Evolutionary conservation across 495 filamentous ascomycete species (phyloP).

Genomic region (Penicillium chermesinum): DNA sequence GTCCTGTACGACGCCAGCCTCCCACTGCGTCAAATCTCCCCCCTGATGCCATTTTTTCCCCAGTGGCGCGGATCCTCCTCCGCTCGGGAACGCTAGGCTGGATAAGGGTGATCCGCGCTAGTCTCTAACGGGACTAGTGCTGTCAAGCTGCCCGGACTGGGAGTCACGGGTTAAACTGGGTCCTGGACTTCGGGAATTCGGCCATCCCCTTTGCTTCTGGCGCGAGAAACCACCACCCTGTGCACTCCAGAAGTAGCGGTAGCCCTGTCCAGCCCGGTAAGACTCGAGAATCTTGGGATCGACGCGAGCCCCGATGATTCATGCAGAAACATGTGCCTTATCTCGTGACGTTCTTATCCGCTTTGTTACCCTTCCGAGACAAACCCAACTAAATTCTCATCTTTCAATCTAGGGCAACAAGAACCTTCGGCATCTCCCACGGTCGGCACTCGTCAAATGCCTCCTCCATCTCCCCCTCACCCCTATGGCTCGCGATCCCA

Average conservation of each 20-base stretch:
- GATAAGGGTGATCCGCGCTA: slow-evolving; percentile 9
- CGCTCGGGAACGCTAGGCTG: slow-evolving; percentile 39
- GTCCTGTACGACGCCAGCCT: background rate
- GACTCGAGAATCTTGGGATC: background rate
- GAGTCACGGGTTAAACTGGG: slow-evolving; percentile 40
- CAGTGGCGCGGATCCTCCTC: slow-evolving; percentile 37
- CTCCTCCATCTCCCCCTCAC: slow-evolving; percentile 56
- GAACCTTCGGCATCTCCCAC: slow-evolving; percentile 42
- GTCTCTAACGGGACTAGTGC: slow-evolving; percentile 24
- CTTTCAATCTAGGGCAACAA: slow-evolving; percentile 22
- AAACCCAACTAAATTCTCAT: background rate
- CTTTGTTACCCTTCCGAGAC: background rate
- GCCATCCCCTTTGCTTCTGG: slow-evolving; percentile 11
- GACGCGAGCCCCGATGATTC: background rate
- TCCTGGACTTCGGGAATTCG: slow-evolving; percentile 10
- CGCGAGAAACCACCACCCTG: slow-evolving; percentile 35
- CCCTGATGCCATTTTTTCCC: slow-evolving; percentile 23
- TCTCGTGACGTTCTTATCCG: no score
- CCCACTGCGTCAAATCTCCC: background rate
- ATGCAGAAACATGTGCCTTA: no score
- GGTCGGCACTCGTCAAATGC: slow-evolving; percentile 52
- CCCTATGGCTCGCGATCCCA: slow-evolving; percentile 42
- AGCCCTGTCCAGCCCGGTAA: slow-evolving; percentile 37
- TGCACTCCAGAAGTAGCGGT: slow-evolving; percentile 32
- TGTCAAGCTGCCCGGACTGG: slow-evolving; percentile 33